Evolutionary conservation across 805 yeast genomes (phyloP), one percentile per base, ranked within the genome.

Genomic region (Sungouiella thailandica): DNA sequence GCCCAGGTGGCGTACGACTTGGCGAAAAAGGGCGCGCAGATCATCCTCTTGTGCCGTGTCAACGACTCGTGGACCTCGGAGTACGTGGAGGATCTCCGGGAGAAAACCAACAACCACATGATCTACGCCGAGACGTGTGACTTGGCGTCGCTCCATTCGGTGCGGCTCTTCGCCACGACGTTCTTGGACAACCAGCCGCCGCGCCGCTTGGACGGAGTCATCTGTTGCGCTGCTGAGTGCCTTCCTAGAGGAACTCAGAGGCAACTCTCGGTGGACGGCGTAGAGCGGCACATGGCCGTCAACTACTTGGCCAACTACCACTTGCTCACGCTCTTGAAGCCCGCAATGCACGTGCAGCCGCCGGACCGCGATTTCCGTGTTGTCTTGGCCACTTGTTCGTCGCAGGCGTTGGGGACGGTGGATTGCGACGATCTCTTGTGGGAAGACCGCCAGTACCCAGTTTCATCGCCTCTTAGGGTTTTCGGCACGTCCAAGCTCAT

Each of bases 181-280:
- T 93, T 97, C 97, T 68, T 93, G 39, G 95, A 93, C 56, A 88
- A 84, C 51, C 65, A 78, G 20, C 95, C 96, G 3, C 93, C 96
- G 8, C 71, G 99, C 49, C 62, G 99, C 35, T 65, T 93, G 28
- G 99, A 93, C 58, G 95, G 95, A 36, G 74, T 93, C 18, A 58
- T 93, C 1, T 84, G 96, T 51, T 78, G 88, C 60, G 96, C 97
- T 2, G 89, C 85, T 6, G 89, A 86, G 34, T 68, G 79, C 40
- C 64, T 79, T 36, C 97, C 98, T 0, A 68, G 76, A 29, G 80
- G 83, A 14, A 61, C 60, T 15, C 63, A 68, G n/a, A 74, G 96
- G 36, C 74, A 72, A 39, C 68, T 78, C 7, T 76, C 93, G 2
- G 56, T 53, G 3, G 97, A 90, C 57, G 97, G 97, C 2, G 70